Evolutionary conservation across 2,329 filamentous ascomycete species (phyloP), one percentile per base, ranked within the genome.

Genomic region (Akanthomyces muscarius): DNA sequence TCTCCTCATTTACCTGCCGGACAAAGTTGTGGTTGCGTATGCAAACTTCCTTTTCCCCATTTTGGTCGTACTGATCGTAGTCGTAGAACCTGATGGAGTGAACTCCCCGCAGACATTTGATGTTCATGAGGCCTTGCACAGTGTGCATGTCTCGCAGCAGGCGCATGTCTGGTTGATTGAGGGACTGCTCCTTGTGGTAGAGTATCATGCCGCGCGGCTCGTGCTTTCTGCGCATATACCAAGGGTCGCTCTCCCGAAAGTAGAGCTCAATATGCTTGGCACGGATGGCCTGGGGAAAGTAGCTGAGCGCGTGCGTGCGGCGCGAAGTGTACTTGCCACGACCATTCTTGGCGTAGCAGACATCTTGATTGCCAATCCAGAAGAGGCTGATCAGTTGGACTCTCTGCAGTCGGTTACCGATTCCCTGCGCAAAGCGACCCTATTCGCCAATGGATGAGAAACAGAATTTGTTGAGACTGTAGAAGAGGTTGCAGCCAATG

Each of bases 401-500:
- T 0, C 80, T 71, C n/a, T 79, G 74, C 1, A 78, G 63, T 0
- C 78, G 74, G 4, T 71, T 67, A 1, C 75, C 73, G 25, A 82
- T 82, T 0, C 79, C 76, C 1, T 66, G 67, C 60, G 74, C 75
- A 66, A 84, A 84, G 50, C 79, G 75, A 59, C 76, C 77, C 68
- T 80, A 77, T 68, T 84, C 81, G 52, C 81, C 81, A 0, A 84
- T 69, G n/a, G 78, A 81, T n/a, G 79, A 81, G 66, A 84, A 83
- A 0, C 76, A 77, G 64, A 83, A 83, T 0, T 71, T 79, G 66
- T 84, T 84, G 1, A 71, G 64, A 8, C 80, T 79, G 61, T 83
- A 83, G 64, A 83, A 83, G 2, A 77, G 65, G 63, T 78, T 76
- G 2, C 71, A 67, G 0, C 76, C 79, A 1, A 80, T 66, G 33